Conservation (phyloP, 306 rosid species). For the Adenanthera pavonina region DNA sequence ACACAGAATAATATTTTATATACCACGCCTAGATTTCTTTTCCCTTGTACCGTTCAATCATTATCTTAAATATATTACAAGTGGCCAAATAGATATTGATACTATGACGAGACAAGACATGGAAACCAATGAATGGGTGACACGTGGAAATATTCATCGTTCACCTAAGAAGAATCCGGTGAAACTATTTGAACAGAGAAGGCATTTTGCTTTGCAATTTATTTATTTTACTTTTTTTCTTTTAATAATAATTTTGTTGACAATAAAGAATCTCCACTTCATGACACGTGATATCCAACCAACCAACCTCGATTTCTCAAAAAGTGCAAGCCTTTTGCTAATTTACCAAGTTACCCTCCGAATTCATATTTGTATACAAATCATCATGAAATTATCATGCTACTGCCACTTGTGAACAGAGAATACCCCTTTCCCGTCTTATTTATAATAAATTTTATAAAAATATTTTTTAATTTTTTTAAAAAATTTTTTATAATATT, state of each 20-base stretch:
- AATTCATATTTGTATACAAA: neutral
- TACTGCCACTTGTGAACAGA: too few species aligned
- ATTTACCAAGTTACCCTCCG: neutral
- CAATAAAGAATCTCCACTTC: neutral
- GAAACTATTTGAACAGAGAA: neutral
- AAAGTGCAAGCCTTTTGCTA: neutral
- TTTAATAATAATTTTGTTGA: neutral
- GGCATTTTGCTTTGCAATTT: neutral
- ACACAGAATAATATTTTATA: neutral
- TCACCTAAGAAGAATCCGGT: neutral
- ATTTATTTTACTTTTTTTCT: neutral
- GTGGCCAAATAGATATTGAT: neutral
- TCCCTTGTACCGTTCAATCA: neutral
- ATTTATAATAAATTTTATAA: too few species aligned
- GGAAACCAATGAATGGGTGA: neutral
- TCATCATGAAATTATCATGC: too few species aligned
- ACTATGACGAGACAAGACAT: neutral
- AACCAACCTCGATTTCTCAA: neutral
- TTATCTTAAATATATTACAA: neutral
- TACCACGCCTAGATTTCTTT: neutral
- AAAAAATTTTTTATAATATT: too few species aligned
- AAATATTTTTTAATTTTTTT: too few species aligned
- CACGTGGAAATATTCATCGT: neutral
- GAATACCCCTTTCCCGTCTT: too few species aligned
- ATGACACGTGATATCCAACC: neutral